phyloP scores from a whole-genome alignment of 2,329 filamentous ascomycete species.

The Atkinsonella texensis region DNA sequence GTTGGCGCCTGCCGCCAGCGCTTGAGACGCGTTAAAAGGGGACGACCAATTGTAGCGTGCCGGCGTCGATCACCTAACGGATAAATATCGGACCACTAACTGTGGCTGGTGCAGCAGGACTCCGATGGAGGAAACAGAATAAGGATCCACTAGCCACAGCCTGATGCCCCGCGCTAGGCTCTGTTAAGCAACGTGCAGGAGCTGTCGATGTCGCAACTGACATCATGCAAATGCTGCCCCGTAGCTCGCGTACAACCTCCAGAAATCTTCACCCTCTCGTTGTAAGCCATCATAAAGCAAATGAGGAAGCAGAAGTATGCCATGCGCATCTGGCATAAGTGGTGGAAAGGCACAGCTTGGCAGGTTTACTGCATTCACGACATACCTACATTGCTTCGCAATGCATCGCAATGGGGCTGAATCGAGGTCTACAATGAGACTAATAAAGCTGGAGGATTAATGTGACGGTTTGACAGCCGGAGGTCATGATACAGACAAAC shows the following conservation, averaged over 20 bases:
- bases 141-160: background rate
- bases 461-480: background rate
- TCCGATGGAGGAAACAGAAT: background rate
- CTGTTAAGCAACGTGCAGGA: background rate
- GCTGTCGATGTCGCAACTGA: too few relatives aligned
- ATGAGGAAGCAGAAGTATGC: too few relatives aligned
- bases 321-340: background rate
- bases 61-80: background rate
- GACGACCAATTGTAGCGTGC: background rate
- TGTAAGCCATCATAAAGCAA: too few relatives aligned
- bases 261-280: background rate
- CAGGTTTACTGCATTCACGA: background rate
- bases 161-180: slow-evolving; percentile 1
- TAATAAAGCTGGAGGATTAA: background rate
- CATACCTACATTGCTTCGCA: background rate
- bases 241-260: background rate
- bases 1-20: slow-evolving; percentile 2
- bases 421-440: background rate
- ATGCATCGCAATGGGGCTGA: background rate
- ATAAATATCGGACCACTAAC: background rate
- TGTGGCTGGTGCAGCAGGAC: slow-evolving; percentile 1
- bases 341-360: background rate
- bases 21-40: slow-evolving; percentile 4
- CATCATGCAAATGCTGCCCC: background rate
- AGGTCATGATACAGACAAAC: background rate